These are phyloP conservation scores for Paxillus rubicundulus DNA, from an alignment of 768 basidiomycete species.

Conservation along the genomic window DNA sequence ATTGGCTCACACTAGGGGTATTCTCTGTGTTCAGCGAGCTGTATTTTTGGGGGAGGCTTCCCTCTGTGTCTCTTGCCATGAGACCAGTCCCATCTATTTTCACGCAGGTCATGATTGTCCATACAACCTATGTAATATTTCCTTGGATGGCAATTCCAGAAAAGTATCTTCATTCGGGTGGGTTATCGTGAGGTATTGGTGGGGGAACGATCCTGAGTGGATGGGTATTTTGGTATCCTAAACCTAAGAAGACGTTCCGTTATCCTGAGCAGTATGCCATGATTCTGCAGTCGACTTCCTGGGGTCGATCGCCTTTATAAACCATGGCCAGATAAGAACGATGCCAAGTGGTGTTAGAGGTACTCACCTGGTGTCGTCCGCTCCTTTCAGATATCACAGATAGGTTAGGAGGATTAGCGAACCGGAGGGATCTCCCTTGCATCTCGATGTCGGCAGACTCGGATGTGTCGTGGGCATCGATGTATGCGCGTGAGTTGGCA, in stretches of 20 bases:
- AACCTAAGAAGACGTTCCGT: background rate
- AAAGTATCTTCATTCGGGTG: constrained; percentile 7
- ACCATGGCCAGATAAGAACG: too few species aligned
- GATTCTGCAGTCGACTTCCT: constrained; percentile 15
- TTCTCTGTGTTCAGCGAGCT: background rate
- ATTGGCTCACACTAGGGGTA: constrained; percentile 2
- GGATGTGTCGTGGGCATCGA: background rate
- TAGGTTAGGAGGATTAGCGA: constrained; percentile 18
- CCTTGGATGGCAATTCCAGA: constrained; percentile 8
- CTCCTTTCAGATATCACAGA: background rate
- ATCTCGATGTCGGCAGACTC: constrained; percentile 12
- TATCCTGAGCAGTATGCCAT: constrained; percentile 15
- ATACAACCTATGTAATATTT: constrained; percentile 27
- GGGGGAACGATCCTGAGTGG: too few species aligned
- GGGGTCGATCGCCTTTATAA: background rate
- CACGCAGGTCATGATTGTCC: constrained; percentile 14
- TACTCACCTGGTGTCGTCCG: background rate
- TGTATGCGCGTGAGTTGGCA: constrained; percentile 14
- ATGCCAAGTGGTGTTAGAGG: background rate
- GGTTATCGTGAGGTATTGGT: background rate
- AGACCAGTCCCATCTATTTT: constrained; percentile 1
- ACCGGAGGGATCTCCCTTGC: constrained; percentile 20
- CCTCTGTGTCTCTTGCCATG: background rate
- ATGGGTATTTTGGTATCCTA: too few species aligned
- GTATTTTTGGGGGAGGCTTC: background rate